Conservation (phyloP, 2,329 filamentous ascomycete species). For the Colletotrichum nymphaeae region DNA sequence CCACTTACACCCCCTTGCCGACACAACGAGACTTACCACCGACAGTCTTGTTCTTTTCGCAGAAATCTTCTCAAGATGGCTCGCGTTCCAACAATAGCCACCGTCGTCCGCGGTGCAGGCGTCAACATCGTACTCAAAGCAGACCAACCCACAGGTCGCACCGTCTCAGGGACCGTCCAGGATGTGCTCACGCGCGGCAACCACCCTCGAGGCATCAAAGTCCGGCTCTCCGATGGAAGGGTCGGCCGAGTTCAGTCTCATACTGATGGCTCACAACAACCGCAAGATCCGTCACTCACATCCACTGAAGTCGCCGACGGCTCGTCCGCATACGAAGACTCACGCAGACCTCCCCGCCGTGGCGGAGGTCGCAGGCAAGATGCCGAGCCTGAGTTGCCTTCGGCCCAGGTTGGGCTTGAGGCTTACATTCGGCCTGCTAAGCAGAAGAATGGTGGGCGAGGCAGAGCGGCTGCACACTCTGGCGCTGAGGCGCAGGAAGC, state of each 20-base stretch:
- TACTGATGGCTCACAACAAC: slow-evolving; percentile 40
- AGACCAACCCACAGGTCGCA: slow-evolving; percentile 79
- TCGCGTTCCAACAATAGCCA: slow-evolving; percentile 56
- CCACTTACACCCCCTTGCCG: neutral
- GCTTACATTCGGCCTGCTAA: slow-evolving; percentile 57
- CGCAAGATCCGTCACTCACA: neutral
- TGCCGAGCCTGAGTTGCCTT: neutral
- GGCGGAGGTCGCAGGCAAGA: slow-evolving; percentile 36
- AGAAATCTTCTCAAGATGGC: slow-evolving; percentile 28
- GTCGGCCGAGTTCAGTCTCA: slow-evolving; percentile 80
- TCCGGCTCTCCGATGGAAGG: slow-evolving; percentile 76
- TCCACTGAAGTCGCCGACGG: neutral
- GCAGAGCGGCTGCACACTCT: neutral
- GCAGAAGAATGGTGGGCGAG: neutral
- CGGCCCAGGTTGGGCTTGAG: slow-evolving; percentile 51
- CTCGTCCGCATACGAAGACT: neutral
- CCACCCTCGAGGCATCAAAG: slow-evolving; percentile 84
- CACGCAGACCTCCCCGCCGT: slow-evolving; percentile 1
- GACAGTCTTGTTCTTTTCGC: neutral
- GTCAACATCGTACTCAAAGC: slow-evolving; percentile 82
- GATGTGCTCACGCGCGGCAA: slow-evolving; percentile 79
- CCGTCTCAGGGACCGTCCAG: slow-evolving; percentile 74
- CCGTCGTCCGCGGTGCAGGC: slow-evolving; percentile 69
- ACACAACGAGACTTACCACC: neutral
- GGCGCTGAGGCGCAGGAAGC: neutral